Base-by-base conservation (phyloP, 306 rosid genomes). In the Luffa aegyptiaca region DNA sequence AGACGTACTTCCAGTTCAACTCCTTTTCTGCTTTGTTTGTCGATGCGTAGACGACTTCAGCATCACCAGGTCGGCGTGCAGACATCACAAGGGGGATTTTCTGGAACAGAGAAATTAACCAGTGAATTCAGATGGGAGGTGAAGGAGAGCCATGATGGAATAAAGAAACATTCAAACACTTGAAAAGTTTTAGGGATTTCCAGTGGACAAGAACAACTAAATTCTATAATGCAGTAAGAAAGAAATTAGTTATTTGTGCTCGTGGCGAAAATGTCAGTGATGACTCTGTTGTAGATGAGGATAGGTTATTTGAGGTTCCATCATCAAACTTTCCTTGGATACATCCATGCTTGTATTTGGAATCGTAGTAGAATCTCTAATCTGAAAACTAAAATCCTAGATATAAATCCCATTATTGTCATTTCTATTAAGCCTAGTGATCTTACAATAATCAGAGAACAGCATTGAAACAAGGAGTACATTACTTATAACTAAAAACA, bases 1-100 rank as follows among this genome's bases (percentile, higher is more conserved):
- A 57, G n/a, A 88, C 99, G 83, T 89, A 96, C 99, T 86, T 91
- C 99, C 99, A 96, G 77, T 89, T 87, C 82, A 96, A 89, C 86
- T 93, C 97, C 82, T 80, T 85, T 84, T 87, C 94, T 39, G 98
- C 99, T 84, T 93, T 96, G 41, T 89, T 84, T 20, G 98, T 96
- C 14, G 99, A 93, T 80, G 99, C 99, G 70, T 93, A 96, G 61
- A 96, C 92, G 36, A 88, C 63, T 85, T 93, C 98, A 21, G 94
- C 97, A 63, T 96, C 99, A 52, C 99, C 99, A 37, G 97, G 88
- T 81, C 99, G 88, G 51, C 98, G 92, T 71, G 87, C 97, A 82
- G 98, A 86, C 75, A 76, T 89, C 79, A 90, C 89, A 44, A 92
- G 91, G 37, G 99, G 93, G 79, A 96, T 87, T 91, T 93, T 86